Percentiles rank a stretch among this genome's conserved stretches.
Conservation (phyloP, 1,284 basidiomycete genomes). For the Cutaneotrichosporon cutaneum region DNA sequence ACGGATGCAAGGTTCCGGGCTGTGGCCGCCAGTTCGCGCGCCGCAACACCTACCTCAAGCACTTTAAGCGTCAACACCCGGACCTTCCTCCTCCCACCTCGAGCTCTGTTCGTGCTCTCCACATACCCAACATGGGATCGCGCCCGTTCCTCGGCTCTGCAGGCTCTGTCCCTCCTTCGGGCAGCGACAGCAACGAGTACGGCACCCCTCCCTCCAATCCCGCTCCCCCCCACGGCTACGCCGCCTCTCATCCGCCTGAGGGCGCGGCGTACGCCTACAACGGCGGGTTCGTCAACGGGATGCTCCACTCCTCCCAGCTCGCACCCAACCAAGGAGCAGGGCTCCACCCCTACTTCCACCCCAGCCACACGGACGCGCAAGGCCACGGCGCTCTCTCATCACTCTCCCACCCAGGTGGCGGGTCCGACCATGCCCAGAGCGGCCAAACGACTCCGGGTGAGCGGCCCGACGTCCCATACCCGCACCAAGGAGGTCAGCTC, state of each 20-base stretch:
- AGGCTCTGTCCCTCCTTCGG: constrained; percentile 19
- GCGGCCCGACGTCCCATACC: constrained; percentile 9
- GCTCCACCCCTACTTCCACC: constrained; percentile 23
- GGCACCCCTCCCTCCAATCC: constrained; percentile 22
- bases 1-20: constrained; percentile 38
- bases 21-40: constrained; percentile 45
- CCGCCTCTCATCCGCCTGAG: constrained; percentile 46
- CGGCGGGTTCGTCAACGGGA: constrained; percentile 33
- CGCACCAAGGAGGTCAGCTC: constrained; percentile 9
- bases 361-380: constrained; percentile 15
- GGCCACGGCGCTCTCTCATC: constrained; percentile 7
- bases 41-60: constrained; percentile 47
- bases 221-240: constrained; percentile 36
- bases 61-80: constrained; percentile 46
- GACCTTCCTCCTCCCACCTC: constrained; percentile 38
- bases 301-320: constrained; percentile 25
- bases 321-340: constrained; percentile 7
- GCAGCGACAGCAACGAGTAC: constrained; percentile 29
- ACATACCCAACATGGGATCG: constrained; percentile 15
- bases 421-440: constrained; percentile 5
- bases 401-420: constrained; percentile 8
- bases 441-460: constrained; percentile 9
- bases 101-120: constrained; percentile 24
- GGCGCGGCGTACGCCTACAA: constrained; percentile 37
- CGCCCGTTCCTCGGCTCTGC: constrained; percentile 22